phyloP scores from a whole-genome alignment of 106 monocot species.

The Amphibolis antarctica region DNA sequence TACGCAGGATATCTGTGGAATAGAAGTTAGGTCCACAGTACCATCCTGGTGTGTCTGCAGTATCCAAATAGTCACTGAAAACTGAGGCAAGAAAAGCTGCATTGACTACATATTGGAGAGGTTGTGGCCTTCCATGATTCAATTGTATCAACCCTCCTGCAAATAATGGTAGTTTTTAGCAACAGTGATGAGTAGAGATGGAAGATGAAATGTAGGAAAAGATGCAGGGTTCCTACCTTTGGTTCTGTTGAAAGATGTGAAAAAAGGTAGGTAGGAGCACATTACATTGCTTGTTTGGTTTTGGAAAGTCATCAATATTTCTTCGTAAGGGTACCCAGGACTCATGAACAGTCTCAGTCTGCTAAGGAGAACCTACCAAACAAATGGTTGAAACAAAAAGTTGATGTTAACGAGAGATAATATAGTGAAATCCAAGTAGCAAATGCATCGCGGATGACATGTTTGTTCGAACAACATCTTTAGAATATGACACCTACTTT shows the following conservation, averaged over 20 bases:
- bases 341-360: slow-evolving; percentile 23
- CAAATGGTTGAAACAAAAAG: background rate
- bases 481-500: too few species aligned
- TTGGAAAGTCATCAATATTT: slow-evolving; percentile 20
- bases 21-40: slow-evolving; percentile 22
- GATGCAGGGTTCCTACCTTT: slow-evolving; percentile 4
- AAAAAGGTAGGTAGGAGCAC: slow-evolving; percentile 26
- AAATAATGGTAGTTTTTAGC: background rate
- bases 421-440: background rate
- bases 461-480: too few species aligned
- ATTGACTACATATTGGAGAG: slow-evolving; percentile 17
- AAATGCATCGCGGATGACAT: background rate
- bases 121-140: slow-evolving; percentile 16
- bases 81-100: slow-evolving; percentile 22
- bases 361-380: slow-evolving; percentile 29
- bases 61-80: slow-evolving; percentile 19
- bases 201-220: background rate
- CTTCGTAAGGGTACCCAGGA: slow-evolving; percentile 30
- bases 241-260: slow-evolving; percentile 21
- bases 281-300: slow-evolving; percentile 23
- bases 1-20: slow-evolving; percentile 11
- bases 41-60: slow-evolving; percentile 18
- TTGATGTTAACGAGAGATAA: background rate
- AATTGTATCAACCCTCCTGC: slow-evolving; percentile 20
- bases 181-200: background rate